Evolutionary conservation across 352 stramenopile species (phyloP), one percentile per base, ranked within the genome.

Genomic region (Thraustotheca clavata): DNA sequence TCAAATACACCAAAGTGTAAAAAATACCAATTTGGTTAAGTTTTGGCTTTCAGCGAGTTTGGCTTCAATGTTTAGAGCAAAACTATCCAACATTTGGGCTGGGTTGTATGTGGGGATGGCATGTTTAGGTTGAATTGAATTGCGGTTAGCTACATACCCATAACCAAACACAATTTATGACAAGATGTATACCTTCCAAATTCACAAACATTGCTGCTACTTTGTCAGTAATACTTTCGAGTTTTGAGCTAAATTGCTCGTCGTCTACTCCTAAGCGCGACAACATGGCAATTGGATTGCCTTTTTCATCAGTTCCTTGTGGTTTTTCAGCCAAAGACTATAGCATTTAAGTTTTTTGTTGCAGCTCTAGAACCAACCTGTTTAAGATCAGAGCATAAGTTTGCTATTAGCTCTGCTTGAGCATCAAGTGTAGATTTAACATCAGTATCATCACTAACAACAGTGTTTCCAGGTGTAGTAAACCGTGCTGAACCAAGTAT

Each of bases 11-110:
- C 18, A 18, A 52, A 8, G 27, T 18, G 50, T 24, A 29, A 18
- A 14, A 32, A 48, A 2, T 20, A 63, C 57, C 57, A 54, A 40
- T 6, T 43, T 43, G 11, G 22, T 65, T 1, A 54, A 32, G 20
- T 27, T 54, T 55, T 65, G 57, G 1, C 41, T 33, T 43, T 65
- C 57, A 7, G 57, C 41, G 7, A 65, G 41, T 33, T 65, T 65
- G 57, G 40, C 57, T 14, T 65, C 57, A 31, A 65, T 65, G 41
- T 54, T 54, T 65, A 57, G 57, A 7, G 57, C 57, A 54, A 65
- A 65, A 54, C 40, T 65, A 46, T 65, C 57, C 41, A 65, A 46
- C 41, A 65, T 55, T 20, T 54, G 57, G 31, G 38, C 57, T 6
- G 57, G 57, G 57, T 65, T 65, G 57, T 54, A 65, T 26, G 57